Percentiles rank a stretch among this genome's conserved stretches.
phyloP scores from a whole-genome alignment of 768 basidiomycete species.

The Boletus sp. region DNA sequence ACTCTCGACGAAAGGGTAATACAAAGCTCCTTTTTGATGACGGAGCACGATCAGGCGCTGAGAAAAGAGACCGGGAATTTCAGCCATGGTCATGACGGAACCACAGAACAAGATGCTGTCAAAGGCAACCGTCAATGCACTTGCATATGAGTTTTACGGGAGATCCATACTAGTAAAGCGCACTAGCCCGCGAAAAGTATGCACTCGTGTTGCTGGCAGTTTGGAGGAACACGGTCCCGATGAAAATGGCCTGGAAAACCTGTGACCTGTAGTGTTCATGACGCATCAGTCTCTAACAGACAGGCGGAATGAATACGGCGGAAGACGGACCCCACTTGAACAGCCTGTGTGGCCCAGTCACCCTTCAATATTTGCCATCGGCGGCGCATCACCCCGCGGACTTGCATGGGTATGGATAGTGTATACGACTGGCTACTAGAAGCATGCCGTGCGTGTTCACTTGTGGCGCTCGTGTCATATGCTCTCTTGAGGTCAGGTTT shows the following conservation, averaged over 20 bases:
- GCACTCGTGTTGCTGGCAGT: slow-evolving; percentile 32
- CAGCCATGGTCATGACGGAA: slow-evolving; percentile 51
- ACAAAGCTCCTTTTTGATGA: slow-evolving; percentile 44
- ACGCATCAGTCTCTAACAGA: background rate
- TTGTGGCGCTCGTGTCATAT: slow-evolving; percentile 46
- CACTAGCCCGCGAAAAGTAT: slow-evolving; percentile 62
- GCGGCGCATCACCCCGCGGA: slow-evolving; percentile 42
- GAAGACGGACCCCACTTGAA: slow-evolving; percentile 34
- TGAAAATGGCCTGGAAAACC: slow-evolving; percentile 18
- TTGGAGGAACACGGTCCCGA: slow-evolving; percentile 41
- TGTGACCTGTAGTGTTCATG: slow-evolving; percentile 34
- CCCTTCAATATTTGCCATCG: slow-evolving; percentile 45
- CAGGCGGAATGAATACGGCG: slow-evolving; percentile 2
- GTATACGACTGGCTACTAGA: slow-evolving; percentile 41
- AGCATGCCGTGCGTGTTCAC: slow-evolving; percentile 49
- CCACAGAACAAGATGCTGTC: slow-evolving; percentile 47
- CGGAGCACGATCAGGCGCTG: slow-evolving; percentile 43
- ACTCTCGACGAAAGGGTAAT: slow-evolving; percentile 46
- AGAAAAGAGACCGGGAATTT: slow-evolving; percentile 43
- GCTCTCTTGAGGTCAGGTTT: slow-evolving; percentile 39
- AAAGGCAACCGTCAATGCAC: slow-evolving; percentile 13
- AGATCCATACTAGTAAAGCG: slow-evolving; percentile 64
- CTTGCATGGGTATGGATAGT: slow-evolving; percentile 43
- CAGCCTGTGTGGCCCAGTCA: slow-evolving; percentile 34
- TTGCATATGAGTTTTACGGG: background rate